Conservation (phyloP, 345 rosid genomes). For the Triadica sebifera region DNA sequence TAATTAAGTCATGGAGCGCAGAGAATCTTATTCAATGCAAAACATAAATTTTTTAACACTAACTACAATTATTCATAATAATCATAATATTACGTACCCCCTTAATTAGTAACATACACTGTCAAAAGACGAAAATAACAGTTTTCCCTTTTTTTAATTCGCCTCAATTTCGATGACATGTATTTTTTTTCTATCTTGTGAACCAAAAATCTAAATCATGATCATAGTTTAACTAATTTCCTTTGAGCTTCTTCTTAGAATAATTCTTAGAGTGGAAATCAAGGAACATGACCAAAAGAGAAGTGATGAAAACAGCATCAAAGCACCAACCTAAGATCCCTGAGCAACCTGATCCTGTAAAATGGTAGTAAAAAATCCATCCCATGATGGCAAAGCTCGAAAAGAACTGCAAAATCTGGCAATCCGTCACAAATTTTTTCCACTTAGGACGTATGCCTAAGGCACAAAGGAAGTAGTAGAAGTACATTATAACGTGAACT, state of each 20-base stretch:
- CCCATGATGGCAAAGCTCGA: constrained; percentile 41
- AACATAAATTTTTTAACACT: too few relatives aligned
- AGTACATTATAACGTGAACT: constrained; percentile 65
- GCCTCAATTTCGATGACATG: too few relatives aligned
- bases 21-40: too few relatives aligned
- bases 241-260: constrained; percentile 6
- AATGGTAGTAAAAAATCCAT: constrained; percentile 42
- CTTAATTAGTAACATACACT: too few relatives aligned
- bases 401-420: constrained; percentile 60
- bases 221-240: neutral
- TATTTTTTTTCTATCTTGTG: too few relatives aligned
- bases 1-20: too few relatives aligned
- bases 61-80: too few relatives aligned
- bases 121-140: too few relatives aligned
- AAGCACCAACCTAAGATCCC: constrained; percentile 60
- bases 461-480: constrained; percentile 45
- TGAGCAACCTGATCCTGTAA: constrained; percentile 52
- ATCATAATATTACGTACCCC: too few relatives aligned
- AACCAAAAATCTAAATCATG: too few relatives aligned
- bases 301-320: constrained; percentile 42
- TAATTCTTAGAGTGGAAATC: constrained; percentile 56
- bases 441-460: constrained; percentile 56
- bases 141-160: too few relatives aligned
- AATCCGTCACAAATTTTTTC: constrained; percentile 60
- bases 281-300: constrained; percentile 51